Percentiles rank a stretch among this genome's conserved stretches.
phyloP scores from a whole-genome alignment of 371 early-diverging fungal genomes.

The Apophysomyces sp. region DNA sequence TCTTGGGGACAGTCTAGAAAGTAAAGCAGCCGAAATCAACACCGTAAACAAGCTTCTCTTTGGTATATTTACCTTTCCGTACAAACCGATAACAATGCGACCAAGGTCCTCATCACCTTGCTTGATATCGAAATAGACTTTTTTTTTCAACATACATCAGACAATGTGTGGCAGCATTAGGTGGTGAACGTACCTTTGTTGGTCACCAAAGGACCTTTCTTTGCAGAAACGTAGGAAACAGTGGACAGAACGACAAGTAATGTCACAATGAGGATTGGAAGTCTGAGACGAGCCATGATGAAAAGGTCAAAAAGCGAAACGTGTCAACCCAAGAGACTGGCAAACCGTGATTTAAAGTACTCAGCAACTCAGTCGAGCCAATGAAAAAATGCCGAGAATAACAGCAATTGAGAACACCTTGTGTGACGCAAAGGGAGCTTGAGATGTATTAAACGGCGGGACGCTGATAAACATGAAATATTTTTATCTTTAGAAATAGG shows the following conservation, averaged over 20 bases:
- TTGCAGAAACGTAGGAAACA: conserved; percentile 39
- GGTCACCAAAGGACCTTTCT: conserved; percentile 45
- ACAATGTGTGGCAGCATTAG: not conserved
- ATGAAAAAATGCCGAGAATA: not conserved
- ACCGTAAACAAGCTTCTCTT: not conserved
- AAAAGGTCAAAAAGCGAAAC: conserved; percentile 10
- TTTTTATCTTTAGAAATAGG: no score
- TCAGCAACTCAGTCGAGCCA: conserved; percentile 1
- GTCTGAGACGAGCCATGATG: conserved; percentile 38
- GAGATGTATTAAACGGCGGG: no score
- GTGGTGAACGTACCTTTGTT: conserved; percentile 36
- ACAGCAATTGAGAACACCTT: not conserved
- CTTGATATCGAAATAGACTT: conserved; percentile 90
- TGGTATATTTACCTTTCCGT: conserved; percentile 55
- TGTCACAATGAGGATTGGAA: conserved; percentile 30
- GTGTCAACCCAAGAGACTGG: not conserved
- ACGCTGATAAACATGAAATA: no score
- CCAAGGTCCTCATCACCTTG: conserved; percentile 83
- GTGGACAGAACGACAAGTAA: conserved; percentile 37
- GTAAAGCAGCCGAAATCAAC: conserved; percentile 8
- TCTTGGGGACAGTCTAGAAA: conserved; percentile 74
- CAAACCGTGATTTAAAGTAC: not conserved
- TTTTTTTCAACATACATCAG: conserved; percentile 18
- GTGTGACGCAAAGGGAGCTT: not conserved
- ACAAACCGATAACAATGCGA: conserved; percentile 83